Evolutionary conservation across 2,329 filamentous ascomycete species (phyloP).

Genomic region (Boeremia lycopersici): DNA sequence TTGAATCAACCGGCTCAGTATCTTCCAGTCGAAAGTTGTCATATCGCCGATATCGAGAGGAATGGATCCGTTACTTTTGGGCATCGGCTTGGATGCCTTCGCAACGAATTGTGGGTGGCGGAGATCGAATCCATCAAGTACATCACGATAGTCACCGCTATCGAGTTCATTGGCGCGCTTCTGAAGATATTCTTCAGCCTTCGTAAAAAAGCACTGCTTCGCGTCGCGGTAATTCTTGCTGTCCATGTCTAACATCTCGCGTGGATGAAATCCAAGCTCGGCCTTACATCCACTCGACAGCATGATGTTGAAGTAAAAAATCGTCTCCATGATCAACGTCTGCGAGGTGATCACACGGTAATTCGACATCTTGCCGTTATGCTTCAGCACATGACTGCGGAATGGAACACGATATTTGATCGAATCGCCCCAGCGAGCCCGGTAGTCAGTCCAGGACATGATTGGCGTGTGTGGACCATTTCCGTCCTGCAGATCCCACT

Average conservation of each 20-base stretch:
- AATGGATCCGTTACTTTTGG: background rate
- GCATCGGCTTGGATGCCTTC: background rate
- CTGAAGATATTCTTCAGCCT: background rate
- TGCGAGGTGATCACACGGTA: slow-evolving; percentile 16
- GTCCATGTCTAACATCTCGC: slow-evolving; percentile 5
- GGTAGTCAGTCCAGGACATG: slow-evolving; percentile 17
- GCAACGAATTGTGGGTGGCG: slow-evolving; percentile 13
- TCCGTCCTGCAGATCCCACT: slow-evolving; percentile 13
- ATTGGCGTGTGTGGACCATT: slow-evolving; percentile 5
- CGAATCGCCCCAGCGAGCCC: slow-evolving; percentile 3
- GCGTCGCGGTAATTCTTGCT: background rate
- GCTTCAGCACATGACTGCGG: slow-evolving; percentile 16
- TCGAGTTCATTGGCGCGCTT: slow-evolving; percentile 12
- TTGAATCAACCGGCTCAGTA: slow-evolving; percentile 13
- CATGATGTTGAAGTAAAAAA: slow-evolving; percentile 10
- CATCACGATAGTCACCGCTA: background rate
- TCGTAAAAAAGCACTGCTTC: background rate
- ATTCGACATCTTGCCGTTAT: slow-evolving; percentile 9
- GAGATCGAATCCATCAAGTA: slow-evolving; percentile 3
- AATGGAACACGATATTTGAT: slow-evolving; percentile 20
- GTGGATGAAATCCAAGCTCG: slow-evolving; percentile 2
- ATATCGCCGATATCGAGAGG: slow-evolving; percentile 9
- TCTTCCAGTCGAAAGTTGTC: slow-evolving; percentile 14
- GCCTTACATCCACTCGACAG: slow-evolving; percentile 7
- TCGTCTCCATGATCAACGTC: slow-evolving; percentile 15